Evolutionary conservation across 345 rosid species (phyloP).

Genomic region (Litchi chinensis): DNA sequence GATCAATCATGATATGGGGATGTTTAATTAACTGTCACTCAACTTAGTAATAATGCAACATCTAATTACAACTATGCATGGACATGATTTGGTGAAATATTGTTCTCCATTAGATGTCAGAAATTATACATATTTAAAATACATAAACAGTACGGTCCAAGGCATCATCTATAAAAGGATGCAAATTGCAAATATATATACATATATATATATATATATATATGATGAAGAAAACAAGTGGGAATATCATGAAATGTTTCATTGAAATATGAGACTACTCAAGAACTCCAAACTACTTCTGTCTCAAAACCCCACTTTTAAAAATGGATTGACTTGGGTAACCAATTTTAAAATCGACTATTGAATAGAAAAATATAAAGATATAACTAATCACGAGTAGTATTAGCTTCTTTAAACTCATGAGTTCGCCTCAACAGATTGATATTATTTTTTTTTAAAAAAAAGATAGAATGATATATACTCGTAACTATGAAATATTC

Average conservation of each 20-base stretch:
- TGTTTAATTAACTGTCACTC: conserved; percentile 11
- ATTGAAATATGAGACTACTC: conserved; percentile 4
- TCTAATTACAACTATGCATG: conserved; percentile 12
- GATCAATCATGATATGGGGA: not conserved
- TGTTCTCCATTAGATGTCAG: not conserved
- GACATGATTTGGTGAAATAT: not conserved
- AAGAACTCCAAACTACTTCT: conserved; percentile 11
- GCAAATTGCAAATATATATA: no score
- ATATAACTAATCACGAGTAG: not conserved
- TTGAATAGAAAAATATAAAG: not conserved
- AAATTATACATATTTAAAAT: not conserved
- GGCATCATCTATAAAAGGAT: conserved; percentile 9
- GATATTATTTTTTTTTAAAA: no score
- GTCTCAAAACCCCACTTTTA: conserved; percentile 1
- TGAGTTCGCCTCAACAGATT: no score
- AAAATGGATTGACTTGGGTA: conserved; percentile 3
- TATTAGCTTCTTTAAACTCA: not conserved
- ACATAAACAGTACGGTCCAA: not conserved
- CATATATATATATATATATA: no score
- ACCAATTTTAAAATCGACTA: not conserved
- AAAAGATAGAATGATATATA: no score
- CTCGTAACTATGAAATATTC: no score
- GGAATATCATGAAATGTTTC: conserved; percentile 9
- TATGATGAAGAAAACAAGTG: conserved; percentile 2
- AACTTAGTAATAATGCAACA: conserved; percentile 13